These are phyloP conservation scores for Mycena sanguinolenta DNA, from an alignment of 768 basidiomycete genomes.

Conservation along the genomic window DNA sequence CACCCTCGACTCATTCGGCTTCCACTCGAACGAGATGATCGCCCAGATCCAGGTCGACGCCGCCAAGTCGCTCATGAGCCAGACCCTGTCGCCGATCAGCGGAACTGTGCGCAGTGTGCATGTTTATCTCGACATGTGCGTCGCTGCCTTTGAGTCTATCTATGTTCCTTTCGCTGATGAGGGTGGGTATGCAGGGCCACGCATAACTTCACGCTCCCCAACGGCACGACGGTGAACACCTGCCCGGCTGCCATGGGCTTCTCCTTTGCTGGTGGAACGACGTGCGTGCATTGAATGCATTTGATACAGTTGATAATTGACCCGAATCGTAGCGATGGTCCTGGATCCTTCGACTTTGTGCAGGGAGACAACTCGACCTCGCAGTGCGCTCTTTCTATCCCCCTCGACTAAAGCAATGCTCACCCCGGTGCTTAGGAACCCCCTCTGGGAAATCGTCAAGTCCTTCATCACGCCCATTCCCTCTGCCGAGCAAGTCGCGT, in stretches of 20 bases:
- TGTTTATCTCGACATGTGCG: conserved; percentile 77
- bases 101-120: conserved; percentile 82
- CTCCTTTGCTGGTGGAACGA: conserved; percentile 2
- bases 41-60: conserved; percentile 78
- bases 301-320: too few relatives aligned
- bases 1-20: conserved; percentile 70
- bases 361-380: background rate
- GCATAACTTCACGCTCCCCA: conserved; percentile 72
- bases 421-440: conserved; percentile 2
- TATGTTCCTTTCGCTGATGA: background rate
- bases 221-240: conserved; percentile 76
- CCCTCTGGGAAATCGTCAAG: conserved; percentile 80
- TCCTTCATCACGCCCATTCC: conserved; percentile 71
- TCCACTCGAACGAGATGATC: conserved; percentile 81
- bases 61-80: conserved; percentile 73
- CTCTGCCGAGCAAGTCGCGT: conserved; percentile 70
- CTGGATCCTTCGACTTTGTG: background rate
- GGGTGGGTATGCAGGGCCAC: conserved; percentile 67
- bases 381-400: background rate
- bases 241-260: conserved; percentile 79
- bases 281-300: too few relatives aligned
- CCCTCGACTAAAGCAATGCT: background rate
- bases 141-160: too few relatives aligned
- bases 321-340: too few relatives aligned
- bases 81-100: conserved; percentile 57